These are phyloP conservation scores for Cichorium intybus DNA, from an alignment of 140 eudicot species.

Conservation along the genomic window DNA sequence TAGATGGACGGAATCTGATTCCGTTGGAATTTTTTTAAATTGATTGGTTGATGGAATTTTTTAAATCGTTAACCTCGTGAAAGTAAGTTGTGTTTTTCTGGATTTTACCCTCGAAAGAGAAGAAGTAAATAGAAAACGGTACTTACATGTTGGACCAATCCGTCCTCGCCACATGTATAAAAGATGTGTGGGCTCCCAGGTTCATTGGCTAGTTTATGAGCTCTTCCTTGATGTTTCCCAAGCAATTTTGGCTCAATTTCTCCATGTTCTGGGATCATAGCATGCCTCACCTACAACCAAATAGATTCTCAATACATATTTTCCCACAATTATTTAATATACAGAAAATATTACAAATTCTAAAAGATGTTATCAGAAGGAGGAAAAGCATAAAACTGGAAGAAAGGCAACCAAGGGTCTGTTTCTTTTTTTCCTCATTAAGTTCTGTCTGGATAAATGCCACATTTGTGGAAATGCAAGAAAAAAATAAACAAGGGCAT, in stretches of 20 bases:
- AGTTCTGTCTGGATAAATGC: too few relatives aligned
- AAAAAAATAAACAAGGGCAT: too few relatives aligned
- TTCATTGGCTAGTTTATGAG: constrained; percentile 86
- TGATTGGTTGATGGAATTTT: too few relatives aligned
- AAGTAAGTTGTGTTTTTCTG: too few relatives aligned
- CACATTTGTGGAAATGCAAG: too few relatives aligned
- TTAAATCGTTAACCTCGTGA: too few relatives aligned
- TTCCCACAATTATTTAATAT: not conserved
- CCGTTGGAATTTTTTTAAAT: too few relatives aligned
- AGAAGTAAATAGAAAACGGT: not conserved
- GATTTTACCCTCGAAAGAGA: not conserved
- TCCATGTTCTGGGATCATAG: constrained; percentile 67
- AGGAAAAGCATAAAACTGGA: too few relatives aligned
- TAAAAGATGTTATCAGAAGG: not conserved
- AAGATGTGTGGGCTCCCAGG: constrained; percentile 91
- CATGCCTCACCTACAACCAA: constrained; percentile 67
- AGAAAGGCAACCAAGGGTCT: too few relatives aligned
- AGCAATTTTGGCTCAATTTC: constrained; percentile 59
- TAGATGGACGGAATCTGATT: too few relatives aligned
- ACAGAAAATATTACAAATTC: not conserved
- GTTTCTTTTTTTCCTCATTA: too few relatives aligned
- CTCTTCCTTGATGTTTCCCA: constrained; percentile 62
- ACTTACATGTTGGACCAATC: constrained; percentile 89
- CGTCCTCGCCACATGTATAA: constrained; percentile 90
- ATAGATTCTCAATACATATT: not conserved